Evolutionary conservation across 345 rosid species (phyloP), one percentile per base, ranked within the genome.

Genomic region (Eucalyptus tenuipes): DNA sequence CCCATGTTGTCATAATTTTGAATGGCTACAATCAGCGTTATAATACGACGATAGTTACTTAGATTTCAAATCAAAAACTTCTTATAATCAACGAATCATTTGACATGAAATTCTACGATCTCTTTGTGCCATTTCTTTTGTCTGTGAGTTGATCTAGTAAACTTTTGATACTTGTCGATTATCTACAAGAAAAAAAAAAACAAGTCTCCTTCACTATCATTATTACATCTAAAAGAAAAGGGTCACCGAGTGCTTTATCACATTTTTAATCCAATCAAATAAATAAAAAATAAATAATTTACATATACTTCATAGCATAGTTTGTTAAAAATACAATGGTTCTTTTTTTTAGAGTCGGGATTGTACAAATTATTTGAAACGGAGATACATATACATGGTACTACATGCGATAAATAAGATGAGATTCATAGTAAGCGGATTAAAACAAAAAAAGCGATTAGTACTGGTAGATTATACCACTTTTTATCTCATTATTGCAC

Each of bases 11-110:
- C 2, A 11, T 18, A 37, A 37, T 9, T 31, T 37, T 10, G 4
- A 71, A 33, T 33, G 12, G 24, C 24, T 17, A 8, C 2, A 8
- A 17, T 33, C 0, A 33, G 1, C 13, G 8, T 10, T 5, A 2
- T 5, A 9, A 17, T 17, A 33, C 0, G 1, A 17, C 0, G 1
- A 17, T 17, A 17, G 0, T 20, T 68, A 17, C 7, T 33, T 8
- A 68, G 13, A 33, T 17, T 33, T 68, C 0, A 3, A 37, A 75
- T 10, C 25, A 3, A 10, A 37, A 18, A 0, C 0, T 68, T 68
- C 6, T 17, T 8, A 31, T 3, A 68, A 31, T 8, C 7, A 22
- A 18, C 1, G 1, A 71, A 18, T 18, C 5, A 71, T 20, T 6
- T 10, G 12, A 20, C 0, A 10, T 18, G 7, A 3, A 71, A 37